A percentile compares a stretch with the other conserved stretches of the same genome.
Evolutionary conservation across 2,329 filamentous ascomycete species (phyloP).

Genomic region (Colletotrichum chrysophilum): DNA sequence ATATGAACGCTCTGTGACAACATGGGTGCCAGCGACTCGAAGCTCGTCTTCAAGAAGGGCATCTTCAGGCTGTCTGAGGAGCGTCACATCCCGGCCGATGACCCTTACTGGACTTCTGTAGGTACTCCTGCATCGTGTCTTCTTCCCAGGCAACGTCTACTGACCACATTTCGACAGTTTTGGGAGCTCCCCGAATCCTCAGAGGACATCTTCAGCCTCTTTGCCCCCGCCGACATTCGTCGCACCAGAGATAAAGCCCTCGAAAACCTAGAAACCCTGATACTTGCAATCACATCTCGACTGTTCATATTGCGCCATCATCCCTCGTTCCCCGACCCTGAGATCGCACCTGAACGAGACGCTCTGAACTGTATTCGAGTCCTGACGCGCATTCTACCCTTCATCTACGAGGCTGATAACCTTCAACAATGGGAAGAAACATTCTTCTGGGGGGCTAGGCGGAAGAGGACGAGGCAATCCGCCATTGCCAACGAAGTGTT

Average conservation of each 20-base stretch:
- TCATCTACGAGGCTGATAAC: constrained; percentile 87
- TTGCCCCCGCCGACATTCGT: constrained; percentile 86
- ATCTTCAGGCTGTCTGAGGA: constrained; percentile 97
- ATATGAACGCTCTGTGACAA: constrained; percentile 25
- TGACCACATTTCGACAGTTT: constrained; percentile 63
- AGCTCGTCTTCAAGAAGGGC: constrained; percentile 97
- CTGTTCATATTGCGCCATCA: constrained; percentile 85
- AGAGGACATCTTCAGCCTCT: constrained; percentile 96
- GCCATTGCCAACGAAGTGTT: constrained; percentile 76
- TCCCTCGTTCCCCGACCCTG: constrained; percentile 86
- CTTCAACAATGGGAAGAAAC: constrained; percentile 85
- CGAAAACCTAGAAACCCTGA: constrained; percentile 87
- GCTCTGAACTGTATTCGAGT: constrained; percentile 96
- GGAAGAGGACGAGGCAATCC: constrained; percentile 72
- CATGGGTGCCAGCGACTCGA: constrained; percentile 99
- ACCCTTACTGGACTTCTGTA: constrained; percentile 92
- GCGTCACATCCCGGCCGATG: constrained; percentile 82
- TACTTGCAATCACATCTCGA: constrained; percentile 82
- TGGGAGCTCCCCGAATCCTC: constrained; percentile 96
- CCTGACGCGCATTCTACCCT: constrained; percentile 87
- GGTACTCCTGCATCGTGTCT: constrained; percentile 38
- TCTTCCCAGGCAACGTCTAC: neutral
- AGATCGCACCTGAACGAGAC: constrained; percentile 83
- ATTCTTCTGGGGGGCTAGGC: constrained; percentile 87
- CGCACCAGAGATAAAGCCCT: constrained; percentile 84